Base-by-base conservation (phyloP, 768 basidiomycete species). In the Collybia mongolica region DNA sequence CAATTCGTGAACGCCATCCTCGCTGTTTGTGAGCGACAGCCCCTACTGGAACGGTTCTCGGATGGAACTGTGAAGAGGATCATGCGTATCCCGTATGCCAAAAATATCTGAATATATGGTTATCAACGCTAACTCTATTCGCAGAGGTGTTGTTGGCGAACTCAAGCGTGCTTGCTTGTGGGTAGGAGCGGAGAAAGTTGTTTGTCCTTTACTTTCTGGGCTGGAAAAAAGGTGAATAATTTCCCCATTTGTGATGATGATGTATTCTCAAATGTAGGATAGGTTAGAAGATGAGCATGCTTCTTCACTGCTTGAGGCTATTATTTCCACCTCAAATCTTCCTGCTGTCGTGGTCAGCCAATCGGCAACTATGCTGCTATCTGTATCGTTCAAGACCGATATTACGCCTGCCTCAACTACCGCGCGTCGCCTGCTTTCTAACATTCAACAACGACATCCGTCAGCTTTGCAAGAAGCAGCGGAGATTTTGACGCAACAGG, bases 1-100 rank as follows among this genome's bases (percentile, higher is more conserved):
- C 86, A 91, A 55, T 79, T 88, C 35, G 63, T 90, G 3, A 86
- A 78, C 39, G 81, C 89, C 1, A 63, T 82, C 0, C 68, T 91
- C 19, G 80, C 85, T 1, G 71, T 94, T 1, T 84, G 82, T 55
- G 77, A 77, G 18, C 67, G 82, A 7, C 88, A 93, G 65, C 70
- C 80, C 14, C 72, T 77, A 49, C 55, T 87, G 12, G 72, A 79
- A 39, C 58, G 60, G 6, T 67, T 89, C 17, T 68, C 74, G 3
- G 67, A 71, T 20, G 60, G 69, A n/a, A 68, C 69, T 0, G 52
- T 72, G 17, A 75, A 74, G 32, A 51, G 53, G 36, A 58, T 89
- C 42, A 54, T 80, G 37, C 58, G 66, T 44, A 69, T 86, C 46
- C 55, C 74, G 84, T 87, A 61, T 41, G 85, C 73, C 24, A 15